Percentiles rank a stretch among this genome's conserved stretches.
Evolutionary conservation across 2,329 filamentous ascomycete species (phyloP).

Genomic region (Diplodia mutila): DNA sequence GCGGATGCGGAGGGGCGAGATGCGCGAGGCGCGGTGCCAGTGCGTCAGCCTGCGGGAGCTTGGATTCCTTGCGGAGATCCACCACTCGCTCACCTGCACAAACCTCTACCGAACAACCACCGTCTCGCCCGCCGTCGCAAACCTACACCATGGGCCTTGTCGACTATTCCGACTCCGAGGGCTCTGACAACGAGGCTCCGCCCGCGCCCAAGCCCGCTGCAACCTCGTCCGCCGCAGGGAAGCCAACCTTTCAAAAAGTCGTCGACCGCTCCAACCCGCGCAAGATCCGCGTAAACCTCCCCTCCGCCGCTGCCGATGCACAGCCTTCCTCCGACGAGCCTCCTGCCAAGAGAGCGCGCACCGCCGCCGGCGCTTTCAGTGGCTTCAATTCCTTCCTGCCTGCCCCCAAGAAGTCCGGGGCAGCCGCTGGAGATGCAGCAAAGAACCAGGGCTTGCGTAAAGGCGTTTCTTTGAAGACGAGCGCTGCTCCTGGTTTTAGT

Average conservation of each 20-base stretch:
- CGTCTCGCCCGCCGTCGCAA: slow-evolving; percentile 27
- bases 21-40: slow-evolving; percentile 21
- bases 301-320: slow-evolving; percentile 52
- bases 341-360: slow-evolving; percentile 72
- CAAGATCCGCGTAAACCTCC: slow-evolving; percentile 82
- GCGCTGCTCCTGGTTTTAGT: slow-evolving; percentile 79
- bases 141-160: slow-evolving; percentile 69
- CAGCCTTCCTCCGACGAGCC: slow-evolving; percentile 48
- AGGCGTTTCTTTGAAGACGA: slow-evolving; percentile 78
- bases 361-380: slow-evolving; percentile 68
- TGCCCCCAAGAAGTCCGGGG: slow-evolving; percentile 68
- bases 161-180: slow-evolving; percentile 79
- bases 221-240: slow-evolving; percentile 36
- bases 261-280: slow-evolving; percentile 79
- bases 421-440: slow-evolving; percentile 33
- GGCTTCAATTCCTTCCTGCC: slow-evolving; percentile 88
- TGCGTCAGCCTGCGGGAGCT: slow-evolving; percentile 18
- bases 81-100: background rate
- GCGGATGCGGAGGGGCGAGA: slow-evolving; percentile 18
- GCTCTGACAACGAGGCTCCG: slow-evolving; percentile 63
- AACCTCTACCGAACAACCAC: background rate
- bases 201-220: slow-evolving; percentile 40
- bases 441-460: slow-evolving; percentile 51
- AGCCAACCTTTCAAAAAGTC: slow-evolving; percentile 75
- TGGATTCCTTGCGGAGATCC: slow-evolving; percentile 6